A percentile compares a stretch with the other conserved stretches of the same genome.
phyloP scores from a whole-genome alignment of 192 early-diverging fungal genomes.

The Chytriomyces sp. region DNA sequence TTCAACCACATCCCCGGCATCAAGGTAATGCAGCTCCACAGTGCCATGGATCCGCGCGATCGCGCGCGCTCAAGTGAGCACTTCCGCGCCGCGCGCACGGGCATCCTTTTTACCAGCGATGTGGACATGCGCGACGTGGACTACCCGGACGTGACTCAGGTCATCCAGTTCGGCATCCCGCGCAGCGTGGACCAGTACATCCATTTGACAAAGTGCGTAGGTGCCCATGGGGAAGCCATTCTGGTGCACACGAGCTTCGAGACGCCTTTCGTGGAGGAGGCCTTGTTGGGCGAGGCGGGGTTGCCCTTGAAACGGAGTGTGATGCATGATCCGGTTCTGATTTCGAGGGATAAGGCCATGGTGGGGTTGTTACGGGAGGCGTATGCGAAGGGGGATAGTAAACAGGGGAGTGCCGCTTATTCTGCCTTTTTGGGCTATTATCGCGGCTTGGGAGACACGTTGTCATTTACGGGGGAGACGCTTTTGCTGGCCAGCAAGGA shows the following conservation, averaged over 20 bases:
- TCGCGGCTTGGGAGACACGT: slow-evolving; percentile 8
- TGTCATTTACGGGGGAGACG: slow-evolving; percentile 15
- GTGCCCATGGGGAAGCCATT: slow-evolving; percentile 84
- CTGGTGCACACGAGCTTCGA: slow-evolving; percentile 82
- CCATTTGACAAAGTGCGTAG: slow-evolving; percentile 95
- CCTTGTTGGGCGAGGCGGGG: background rate
- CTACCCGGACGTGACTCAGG: slow-evolving; percentile 89
- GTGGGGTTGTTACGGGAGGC: slow-evolving; percentile 19
- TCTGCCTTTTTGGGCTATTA: slow-evolving; percentile 63
- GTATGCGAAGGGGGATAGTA: slow-evolving; percentile 41
- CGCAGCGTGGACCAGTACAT: slow-evolving; percentile 86
- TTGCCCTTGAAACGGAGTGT: slow-evolving; percentile 41
- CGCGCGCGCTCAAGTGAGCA: too few species aligned
- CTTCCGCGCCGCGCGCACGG: too few species aligned
- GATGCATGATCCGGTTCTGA: slow-evolving; percentile 23
- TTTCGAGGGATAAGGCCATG: slow-evolving; percentile 18
- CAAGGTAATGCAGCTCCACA: too few species aligned
- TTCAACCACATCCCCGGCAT: too few species aligned
- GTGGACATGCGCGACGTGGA: slow-evolving; percentile 96
- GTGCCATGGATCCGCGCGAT: too few species aligned
- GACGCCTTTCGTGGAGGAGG: slow-evolving; percentile 64
- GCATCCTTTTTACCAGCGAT: slow-evolving; percentile 89
- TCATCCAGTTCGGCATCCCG: slow-evolving; percentile 88
- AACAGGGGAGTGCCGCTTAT: slow-evolving; percentile 31
- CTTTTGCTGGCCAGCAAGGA: slow-evolving; percentile 35